Conservation (phyloP, 108 stramenopile species). For the Pseudonitzschia multiseries region DNA sequence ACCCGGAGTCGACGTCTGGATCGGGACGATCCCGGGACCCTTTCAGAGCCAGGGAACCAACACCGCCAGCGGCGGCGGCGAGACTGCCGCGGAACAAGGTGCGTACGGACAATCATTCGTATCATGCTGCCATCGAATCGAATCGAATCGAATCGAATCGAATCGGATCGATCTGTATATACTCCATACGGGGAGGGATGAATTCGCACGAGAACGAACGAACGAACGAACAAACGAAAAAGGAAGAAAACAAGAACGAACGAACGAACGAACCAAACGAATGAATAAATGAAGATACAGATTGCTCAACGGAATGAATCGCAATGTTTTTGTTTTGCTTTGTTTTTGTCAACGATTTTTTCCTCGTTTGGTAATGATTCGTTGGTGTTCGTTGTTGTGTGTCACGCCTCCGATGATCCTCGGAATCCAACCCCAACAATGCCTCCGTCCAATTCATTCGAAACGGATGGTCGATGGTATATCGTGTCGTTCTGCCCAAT, state of each 20-base stretch:
- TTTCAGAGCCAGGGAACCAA: not conserved
- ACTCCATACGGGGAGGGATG: too few relatives aligned
- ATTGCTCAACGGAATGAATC: constrained; percentile 1
- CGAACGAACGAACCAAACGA: not conserved
- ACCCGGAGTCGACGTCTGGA: constrained; percentile 21
- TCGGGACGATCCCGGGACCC: constrained; percentile 14
- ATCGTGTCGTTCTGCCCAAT: too few relatives aligned
- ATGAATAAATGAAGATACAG: not conserved
- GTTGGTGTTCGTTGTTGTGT: not conserved
- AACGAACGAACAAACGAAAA: too few relatives aligned
- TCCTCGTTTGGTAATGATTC: not conserved
- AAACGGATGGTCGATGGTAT: too few relatives aligned
- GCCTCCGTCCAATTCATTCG: too few relatives aligned
- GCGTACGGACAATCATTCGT: too few relatives aligned
- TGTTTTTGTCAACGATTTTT: too few relatives aligned
- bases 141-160: not conserved
- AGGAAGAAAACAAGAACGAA: not conserved
- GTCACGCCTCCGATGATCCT: not conserved
- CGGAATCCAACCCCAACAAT: too few relatives aligned
- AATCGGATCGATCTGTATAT: not conserved
- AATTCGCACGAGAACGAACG: too few relatives aligned
- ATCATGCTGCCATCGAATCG: too few relatives aligned
- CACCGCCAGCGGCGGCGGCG: too few relatives aligned
- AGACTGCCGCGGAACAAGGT: not conserved
- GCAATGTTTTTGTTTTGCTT: too few relatives aligned